Percentiles rank a stretch among this genome's conserved stretches.
These are phyloP conservation scores for Leccinum colubrinum DNA, from an alignment of 1,284 basidiomycete genomes.

Conservation along the genomic window DNA sequence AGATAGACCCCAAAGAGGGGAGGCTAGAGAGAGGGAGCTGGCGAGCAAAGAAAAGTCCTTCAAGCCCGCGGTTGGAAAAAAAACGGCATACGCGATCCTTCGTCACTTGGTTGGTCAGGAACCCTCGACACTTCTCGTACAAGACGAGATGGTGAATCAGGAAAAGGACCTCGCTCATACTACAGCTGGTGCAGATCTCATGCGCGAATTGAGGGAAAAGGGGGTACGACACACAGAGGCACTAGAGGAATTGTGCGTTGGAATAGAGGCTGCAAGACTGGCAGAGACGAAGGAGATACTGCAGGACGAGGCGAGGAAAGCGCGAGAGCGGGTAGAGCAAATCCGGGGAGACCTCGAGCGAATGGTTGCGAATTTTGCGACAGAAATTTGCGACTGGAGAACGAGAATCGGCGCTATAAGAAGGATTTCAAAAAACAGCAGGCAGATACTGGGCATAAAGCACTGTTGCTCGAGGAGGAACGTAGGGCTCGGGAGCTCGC, in stretches of 20 bases:
- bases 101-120: slow-evolving; percentile 27
- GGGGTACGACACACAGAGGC: slow-evolving; percentile 33
- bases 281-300: slow-evolving; percentile 33
- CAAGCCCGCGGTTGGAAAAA: slow-evolving; percentile 31
- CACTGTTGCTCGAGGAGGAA: slow-evolving; percentile 19
- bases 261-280: slow-evolving; percentile 35
- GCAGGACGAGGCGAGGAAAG: slow-evolving; percentile 33
- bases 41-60: slow-evolving; percentile 39
- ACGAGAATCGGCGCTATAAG: slow-evolving; percentile 23
- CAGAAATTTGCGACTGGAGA: slow-evolving; percentile 30
- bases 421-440: slow-evolving; percentile 18
- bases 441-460: slow-evolving; percentile 17
- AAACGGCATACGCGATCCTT: slow-evolving; percentile 29
- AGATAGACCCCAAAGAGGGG: slow-evolving; percentile 32
- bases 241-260: slow-evolving; percentile 31
- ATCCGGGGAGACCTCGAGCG: slow-evolving; percentile 29
- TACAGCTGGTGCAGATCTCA: slow-evolving; percentile 36
- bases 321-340: slow-evolving; percentile 25
- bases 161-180: slow-evolving; percentile 37
- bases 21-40: slow-evolving; percentile 35
- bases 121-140: slow-evolving; percentile 35
- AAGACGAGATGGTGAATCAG: slow-evolving; percentile 40
- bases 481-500: slow-evolving; percentile 19
- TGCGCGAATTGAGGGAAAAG: slow-evolving; percentile 34
- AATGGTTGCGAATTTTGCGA: slow-evolving; percentile 29